Base-by-base conservation (phyloP, 345 rosid species). In the Nasturtium officinale region DNA sequence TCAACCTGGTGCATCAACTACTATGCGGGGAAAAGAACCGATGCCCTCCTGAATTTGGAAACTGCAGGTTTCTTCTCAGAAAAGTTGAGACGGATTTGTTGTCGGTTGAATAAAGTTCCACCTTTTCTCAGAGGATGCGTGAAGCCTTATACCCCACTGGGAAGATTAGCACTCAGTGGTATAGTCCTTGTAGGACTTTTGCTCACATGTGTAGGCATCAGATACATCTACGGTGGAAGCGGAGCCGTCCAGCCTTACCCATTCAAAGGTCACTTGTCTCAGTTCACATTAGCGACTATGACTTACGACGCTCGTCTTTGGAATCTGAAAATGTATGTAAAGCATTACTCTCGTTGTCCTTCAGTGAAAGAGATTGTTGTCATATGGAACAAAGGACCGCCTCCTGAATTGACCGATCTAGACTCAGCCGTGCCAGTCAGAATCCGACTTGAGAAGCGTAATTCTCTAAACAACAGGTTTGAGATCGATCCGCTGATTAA, bases 301-400 rank as follows among this genome's bases (percentile, higher is more conserved):
- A 95, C 99, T 5, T 92, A 90, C 10, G 97, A 90, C 33, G 94
- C 99, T 47, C 99, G 99, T 38, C 87, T 92, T 15, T 95, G 99
- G 99, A 95, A 95, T 81, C 78, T 95, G 82, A 95, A 90, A 76
- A 85, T 95, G 96, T 92, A 85, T 33, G 85, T 90, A 40, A 89
- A 85, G 71, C 99, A 90, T 77, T 95, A 95, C 77, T 95, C 99
- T 3, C 89, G 90, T 65, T 95, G 99, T 51, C 61, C 99, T 61
- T 95, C 99, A 0, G 99, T 95, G 35, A 89, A 83, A 71, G 99
- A 95, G 84, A 95, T 95, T 13, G 84, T 92, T 11, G 94, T 95
- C 61, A 93, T 95, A 28, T 95, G 99, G 99, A 95, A 95, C 88
- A 95, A 85, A 83, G 99, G 99, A 12, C 60, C 45, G 2, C 92